Conservation (phyloP, 306 rosid species). For the Dalbergia oliveri region DNA sequence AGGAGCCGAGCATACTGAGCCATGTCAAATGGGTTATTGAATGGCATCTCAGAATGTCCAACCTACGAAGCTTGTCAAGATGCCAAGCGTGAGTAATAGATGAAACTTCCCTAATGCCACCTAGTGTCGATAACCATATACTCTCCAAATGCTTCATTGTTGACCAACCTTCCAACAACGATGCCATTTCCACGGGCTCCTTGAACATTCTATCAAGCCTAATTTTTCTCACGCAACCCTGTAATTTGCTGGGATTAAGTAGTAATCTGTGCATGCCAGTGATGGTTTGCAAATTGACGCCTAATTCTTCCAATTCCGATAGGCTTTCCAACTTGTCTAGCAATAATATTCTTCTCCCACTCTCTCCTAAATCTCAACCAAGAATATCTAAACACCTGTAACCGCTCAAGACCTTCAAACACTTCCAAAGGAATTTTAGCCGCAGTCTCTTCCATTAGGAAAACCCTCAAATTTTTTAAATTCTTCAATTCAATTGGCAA, state of each 20-base stretch:
- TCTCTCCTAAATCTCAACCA: background rate
- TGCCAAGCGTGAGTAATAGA: background rate
- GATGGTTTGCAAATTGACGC: background rate
- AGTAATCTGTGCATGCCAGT: background rate
- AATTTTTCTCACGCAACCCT: background rate
- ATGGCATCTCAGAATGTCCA: fast-evolving
- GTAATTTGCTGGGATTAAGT: background rate
- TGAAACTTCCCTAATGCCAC: background rate
- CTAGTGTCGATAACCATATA: fast-evolving
- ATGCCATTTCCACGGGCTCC: background rate
- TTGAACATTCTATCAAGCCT: fast-evolving
- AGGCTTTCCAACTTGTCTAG: constrained; percentile 30
- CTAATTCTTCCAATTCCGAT: constrained; percentile 13
- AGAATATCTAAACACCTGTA: background rate
- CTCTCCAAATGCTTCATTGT: background rate
- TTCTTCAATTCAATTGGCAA: background rate
- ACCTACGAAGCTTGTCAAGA: background rate
- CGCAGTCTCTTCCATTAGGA: background rate
- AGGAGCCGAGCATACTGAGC: constrained; percentile 33
- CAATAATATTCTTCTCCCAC: background rate
- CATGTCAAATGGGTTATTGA: constrained; percentile 40
- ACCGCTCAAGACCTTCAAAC: background rate
- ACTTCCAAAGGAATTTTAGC: background rate
- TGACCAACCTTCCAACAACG: constrained; percentile 2
- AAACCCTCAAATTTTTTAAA: constrained; percentile 6